Base-by-base conservation (phyloP, 2,329 filamentous ascomycete genomes). In the Colletotrichum australisinense region DNA sequence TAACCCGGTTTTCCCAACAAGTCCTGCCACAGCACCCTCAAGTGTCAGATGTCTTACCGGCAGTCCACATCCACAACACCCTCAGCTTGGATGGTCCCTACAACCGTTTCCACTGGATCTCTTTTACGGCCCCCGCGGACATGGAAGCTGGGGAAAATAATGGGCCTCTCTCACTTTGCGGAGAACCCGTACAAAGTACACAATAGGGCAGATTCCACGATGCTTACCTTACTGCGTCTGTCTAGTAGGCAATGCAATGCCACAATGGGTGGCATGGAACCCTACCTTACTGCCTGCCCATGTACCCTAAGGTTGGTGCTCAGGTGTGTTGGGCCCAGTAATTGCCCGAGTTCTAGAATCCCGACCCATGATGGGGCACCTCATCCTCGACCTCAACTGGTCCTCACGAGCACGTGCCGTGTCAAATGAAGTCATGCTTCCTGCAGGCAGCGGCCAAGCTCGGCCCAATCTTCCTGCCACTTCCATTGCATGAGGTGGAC, bases 31-130 rank as follows among this genome's bases (percentile, higher is more conserved):
- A 35, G 60, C 26, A 49, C 42, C 67, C 55, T 26, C 32, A 46
- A 28, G 55, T 71, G 62, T 65, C 70, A 73, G 66, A 69, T 72
- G 65, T 63, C 69, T 64, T 55, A 55, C 69, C 66, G 55, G 55
- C 55, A 64, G 59, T 65, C 66, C 67, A 57, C 60, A 62, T 57
- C 56, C 71, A 38, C 49, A 49, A 73, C 71, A 65, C 67, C 62
- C 67, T 73, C 67, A 63, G 53, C 55, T 28, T 35, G 53, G 58
- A 38, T 19, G 56, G 32, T 56, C 24, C 56, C 49, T 30, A 24
- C 32, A 56, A 65, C 42, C 30, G 19, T 55, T 53, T 8, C 49
- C 30, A 55, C 30, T 64, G 62, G 46, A 22, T 12, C 42, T 30
- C 26, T 52, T 63, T 52, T 52, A 63, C 59, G 26, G 42, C 19